phyloP scores from a whole-genome alignment of 2,329 filamentous ascomycete genomes.

The Diaporthe sp. region DNA sequence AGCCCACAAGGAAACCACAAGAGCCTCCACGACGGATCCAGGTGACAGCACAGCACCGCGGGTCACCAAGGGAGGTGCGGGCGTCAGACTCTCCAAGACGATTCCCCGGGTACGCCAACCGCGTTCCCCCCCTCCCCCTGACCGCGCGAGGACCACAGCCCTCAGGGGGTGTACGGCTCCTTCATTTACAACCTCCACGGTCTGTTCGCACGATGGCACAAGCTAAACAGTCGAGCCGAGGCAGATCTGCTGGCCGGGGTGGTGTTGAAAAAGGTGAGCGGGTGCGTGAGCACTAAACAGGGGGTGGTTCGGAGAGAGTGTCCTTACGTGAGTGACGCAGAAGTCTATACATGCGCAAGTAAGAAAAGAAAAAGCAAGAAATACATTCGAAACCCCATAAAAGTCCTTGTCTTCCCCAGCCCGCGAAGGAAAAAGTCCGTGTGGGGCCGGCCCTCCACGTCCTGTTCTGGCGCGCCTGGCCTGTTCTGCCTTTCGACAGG shows the following conservation, averaged over 20 bases:
- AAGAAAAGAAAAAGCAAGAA: neutral
- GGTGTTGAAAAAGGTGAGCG: neutral
- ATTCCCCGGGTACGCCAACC: constrained; percentile 16
- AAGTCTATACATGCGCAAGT: neutral
- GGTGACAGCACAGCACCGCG: neutral
- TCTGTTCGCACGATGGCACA: constrained; percentile 16
- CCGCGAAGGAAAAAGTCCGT: neutral
- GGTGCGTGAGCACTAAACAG: constrained; percentile 9
- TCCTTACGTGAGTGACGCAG: constrained; percentile 19
- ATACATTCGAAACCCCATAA: constrained; percentile 4
- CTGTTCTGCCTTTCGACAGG: neutral
- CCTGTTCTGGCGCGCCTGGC: neutral
- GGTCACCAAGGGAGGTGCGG: constrained; percentile 3
- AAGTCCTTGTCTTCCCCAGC: neutral
- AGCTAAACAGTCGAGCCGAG: constrained; percentile 6
- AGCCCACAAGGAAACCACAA: neutral
- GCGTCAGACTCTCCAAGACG: neutral
- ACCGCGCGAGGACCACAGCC: neutral
- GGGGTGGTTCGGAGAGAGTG: neutral
- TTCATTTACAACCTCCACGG: neutral
- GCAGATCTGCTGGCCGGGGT: constrained; percentile 1
- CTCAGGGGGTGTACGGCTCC: neutral
- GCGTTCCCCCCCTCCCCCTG: neutral
- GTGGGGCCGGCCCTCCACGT: neutral
- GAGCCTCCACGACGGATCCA: neutral